Evolutionary conservation across 2,329 filamentous ascomycete species (phyloP), one percentile per base, ranked within the genome.

Genomic region (Exophiala sp.): DNA sequence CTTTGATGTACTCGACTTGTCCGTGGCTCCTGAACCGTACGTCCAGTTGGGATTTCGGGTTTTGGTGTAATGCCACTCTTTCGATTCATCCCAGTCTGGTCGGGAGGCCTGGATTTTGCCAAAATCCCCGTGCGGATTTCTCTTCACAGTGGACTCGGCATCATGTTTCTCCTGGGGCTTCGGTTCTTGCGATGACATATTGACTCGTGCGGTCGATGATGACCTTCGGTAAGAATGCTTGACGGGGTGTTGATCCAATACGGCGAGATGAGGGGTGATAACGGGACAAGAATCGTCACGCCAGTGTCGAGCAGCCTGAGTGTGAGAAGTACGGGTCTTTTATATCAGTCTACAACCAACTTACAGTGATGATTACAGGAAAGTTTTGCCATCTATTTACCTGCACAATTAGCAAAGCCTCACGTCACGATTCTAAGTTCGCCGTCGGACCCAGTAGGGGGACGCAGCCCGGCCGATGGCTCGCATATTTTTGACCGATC

Each of bases 1-100:
- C 52, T 80, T 78, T n/a, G 40, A 43, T 3, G 40, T 9, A 10
- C 75, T 74, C 14, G 67, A 64, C 43, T 50, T 57, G 55, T 73
- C 69, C 23, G 68, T 73, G 2, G 63, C 68, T 2, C 70, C 71
- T 18, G 68, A 63, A 16, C 71, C 72, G 34, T 67, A 58, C 24
- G 67, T 68, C 71, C 72, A 74, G 3, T 62, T 52, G 1, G 68
- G 68, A 42, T 69, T 66, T 8, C 65, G 65, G 1, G 70, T 65
- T 58, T 74, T 70, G 29, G 66, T 67, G 52, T 63, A 69, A 16
- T 62, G 67, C 46, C 49, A 59, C 48, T 68, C 59, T 37, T 63
- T 58, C 5, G 59, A 52, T 23, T 66, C 60, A 19, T 65, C 61
- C 59, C 70, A 74, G 30, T 70, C 66, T 23, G 68, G 70, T 29